phyloP scores from a whole-genome alignment of 805 yeast genomes.

The Saturnispora bothae region DNA sequence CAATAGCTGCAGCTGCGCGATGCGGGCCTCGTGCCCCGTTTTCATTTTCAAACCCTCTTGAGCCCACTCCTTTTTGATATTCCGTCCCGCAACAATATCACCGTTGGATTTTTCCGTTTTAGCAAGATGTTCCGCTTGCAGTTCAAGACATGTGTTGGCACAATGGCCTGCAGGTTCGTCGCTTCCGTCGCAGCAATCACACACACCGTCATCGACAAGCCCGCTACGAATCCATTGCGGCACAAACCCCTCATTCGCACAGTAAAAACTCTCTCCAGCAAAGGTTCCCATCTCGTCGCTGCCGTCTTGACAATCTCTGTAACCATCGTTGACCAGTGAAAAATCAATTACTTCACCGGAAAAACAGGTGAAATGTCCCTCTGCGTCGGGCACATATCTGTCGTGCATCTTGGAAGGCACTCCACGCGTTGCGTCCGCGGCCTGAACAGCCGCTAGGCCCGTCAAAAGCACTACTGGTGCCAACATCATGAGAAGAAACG shows the following conservation, averaged over 20 bases:
- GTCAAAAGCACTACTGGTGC: too few species aligned
- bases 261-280: conserved; percentile 69
- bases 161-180: conserved; percentile 62
- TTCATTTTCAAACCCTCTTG: too few species aligned
- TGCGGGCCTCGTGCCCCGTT: not conserved
- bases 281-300: conserved; percentile 94
- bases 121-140: conserved; percentile 31
- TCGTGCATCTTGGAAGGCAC: conserved; percentile 30
- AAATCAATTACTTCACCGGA: conserved; percentile 57
- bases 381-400: conserved; percentile 39
- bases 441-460: too few species aligned
- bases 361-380: conserved; percentile 62
- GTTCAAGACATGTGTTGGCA: conserved; percentile 43
- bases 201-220: conserved; percentile 78
- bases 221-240: conserved; percentile 53
- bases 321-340: conserved; percentile 71
- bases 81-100: conserved; percentile 27
- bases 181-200: conserved; percentile 97
- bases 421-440: conserved; percentile 19
- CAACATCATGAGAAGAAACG: too few species aligned
- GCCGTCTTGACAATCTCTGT: conserved; percentile 96
- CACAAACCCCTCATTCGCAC: conserved; percentile 63
- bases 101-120: conserved; percentile 12
- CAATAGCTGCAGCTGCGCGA: not conserved
- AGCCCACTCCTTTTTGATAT: conserved; percentile 18